phyloP scores from a whole-genome alignment of 2,329 filamentous ascomycete genomes.

The Domatiomyces globalis region DNA sequence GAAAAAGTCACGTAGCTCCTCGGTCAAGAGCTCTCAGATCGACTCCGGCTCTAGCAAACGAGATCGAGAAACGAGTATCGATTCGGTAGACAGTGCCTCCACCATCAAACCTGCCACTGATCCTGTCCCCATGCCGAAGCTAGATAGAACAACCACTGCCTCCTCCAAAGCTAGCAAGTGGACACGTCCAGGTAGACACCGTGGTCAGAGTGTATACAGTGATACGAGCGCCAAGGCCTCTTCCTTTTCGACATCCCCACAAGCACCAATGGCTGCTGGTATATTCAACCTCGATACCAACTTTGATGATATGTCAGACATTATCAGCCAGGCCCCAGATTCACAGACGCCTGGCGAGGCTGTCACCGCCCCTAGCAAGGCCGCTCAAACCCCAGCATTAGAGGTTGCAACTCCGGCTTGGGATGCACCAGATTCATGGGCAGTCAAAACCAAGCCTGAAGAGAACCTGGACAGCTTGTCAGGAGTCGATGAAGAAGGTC shows the following conservation, averaged over 20 bases:
- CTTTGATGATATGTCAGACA: constrained; percentile 80
- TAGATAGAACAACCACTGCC: constrained; percentile 16
- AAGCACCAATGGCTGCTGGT: constrained; percentile 33
- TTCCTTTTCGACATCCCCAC: constrained; percentile 27
- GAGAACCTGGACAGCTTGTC: constrained; percentile 24
- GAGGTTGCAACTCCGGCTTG: constrained; percentile 46
- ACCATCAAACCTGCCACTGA: constrained; percentile 19
- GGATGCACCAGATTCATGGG: constrained; percentile 96
- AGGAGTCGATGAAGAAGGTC: constrained; percentile 48
- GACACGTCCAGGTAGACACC: constrained; percentile 8
- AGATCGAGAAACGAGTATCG: constrained; percentile 21
- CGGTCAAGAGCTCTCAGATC: constrained; percentile 6
- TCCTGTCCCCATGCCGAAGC: constrained; percentile 12
- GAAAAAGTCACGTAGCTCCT: constrained; percentile 10
- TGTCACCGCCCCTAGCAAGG: constrained; percentile 24
- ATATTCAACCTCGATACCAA: constrained; percentile 77
- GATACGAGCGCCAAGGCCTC: constrained; percentile 41
- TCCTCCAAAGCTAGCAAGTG: constrained; percentile 15
- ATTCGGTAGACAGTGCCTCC: constrained; percentile 20
- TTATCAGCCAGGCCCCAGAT: constrained; percentile 52
- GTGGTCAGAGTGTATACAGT: constrained; percentile 19
- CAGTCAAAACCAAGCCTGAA: constrained; percentile 52
- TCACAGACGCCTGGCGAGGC: constrained; percentile 50
- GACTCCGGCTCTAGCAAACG: constrained; percentile 10
- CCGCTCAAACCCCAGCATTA: constrained; percentile 21